Evolutionary conservation across 2,329 filamentous ascomycete species (phyloP).

Genomic region (Furcasterigmium furcatum): DNA sequence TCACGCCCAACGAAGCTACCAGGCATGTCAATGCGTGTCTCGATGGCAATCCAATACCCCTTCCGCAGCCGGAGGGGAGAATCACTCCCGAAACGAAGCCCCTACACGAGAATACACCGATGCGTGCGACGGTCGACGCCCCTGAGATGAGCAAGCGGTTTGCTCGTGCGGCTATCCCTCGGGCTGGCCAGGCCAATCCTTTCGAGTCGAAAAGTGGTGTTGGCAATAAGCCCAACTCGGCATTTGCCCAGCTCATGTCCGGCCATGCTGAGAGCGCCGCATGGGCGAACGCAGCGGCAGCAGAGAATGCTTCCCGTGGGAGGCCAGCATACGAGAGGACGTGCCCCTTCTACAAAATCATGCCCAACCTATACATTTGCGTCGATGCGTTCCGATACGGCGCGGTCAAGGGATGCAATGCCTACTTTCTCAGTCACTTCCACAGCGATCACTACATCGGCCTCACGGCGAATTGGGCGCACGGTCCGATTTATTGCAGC

Average conservation of each 20-base stretch:
- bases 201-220: conserved; percentile 38
- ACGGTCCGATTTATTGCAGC: conserved; percentile 96
- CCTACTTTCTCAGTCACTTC: conserved; percentile 96
- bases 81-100: conserved; percentile 1
- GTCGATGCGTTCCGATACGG: conserved; percentile 97
- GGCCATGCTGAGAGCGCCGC: conserved; percentile 85
- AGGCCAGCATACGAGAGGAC: conserved; percentile 85
- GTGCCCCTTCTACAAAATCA: conserved; percentile 98
- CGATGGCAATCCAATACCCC: conserved; percentile 70
- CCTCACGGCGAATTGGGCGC: conserved; percentile 80
- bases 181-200: conserved; percentile 78
- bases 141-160: conserved; percentile 53
- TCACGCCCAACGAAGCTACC: conserved; percentile 65
- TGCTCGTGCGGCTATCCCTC: conserved; percentile 65
- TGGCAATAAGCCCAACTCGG: conserved; percentile 49
- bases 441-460: conserved; percentile 98
- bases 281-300: conserved; percentile 82
- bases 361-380: conserved; percentile 87
- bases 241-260: conserved; percentile 92
- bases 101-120: too few relatives aligned
- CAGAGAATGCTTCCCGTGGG: conserved; percentile 74
- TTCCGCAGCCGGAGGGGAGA: conserved; percentile 40
- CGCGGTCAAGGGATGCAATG: conserved; percentile 84
- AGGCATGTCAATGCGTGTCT: conserved; percentile 91
- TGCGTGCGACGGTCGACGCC: conserved; percentile 25